These are phyloP conservation scores for Emmonsiellopsis sp. DNA, from an alignment of 2,329 filamentous ascomycete genomes.

Conservation along the genomic window DNA sequence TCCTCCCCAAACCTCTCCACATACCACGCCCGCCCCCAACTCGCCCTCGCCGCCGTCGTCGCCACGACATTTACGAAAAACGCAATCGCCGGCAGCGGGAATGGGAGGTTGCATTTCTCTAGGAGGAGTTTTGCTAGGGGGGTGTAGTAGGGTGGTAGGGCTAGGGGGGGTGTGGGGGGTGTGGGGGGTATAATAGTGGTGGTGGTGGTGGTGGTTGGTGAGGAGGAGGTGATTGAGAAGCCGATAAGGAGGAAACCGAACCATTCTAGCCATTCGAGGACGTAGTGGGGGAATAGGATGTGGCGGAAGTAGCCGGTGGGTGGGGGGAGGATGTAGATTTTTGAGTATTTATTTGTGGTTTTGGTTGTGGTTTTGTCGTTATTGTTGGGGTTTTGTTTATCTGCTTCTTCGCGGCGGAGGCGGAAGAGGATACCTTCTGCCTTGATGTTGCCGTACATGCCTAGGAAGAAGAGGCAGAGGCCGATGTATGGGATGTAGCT, in stretches of 20 bases:
- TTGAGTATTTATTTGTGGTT: slow-evolving; percentile 51
- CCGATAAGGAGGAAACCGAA: slow-evolving; percentile 66
- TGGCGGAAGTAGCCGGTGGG: slow-evolving; percentile 72
- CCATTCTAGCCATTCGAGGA: slow-evolving; percentile 98
- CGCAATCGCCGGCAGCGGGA: slow-evolving; percentile 61
- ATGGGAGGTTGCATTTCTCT: slow-evolving; percentile 34
- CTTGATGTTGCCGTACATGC: slow-evolving; percentile 71
- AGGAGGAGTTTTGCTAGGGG: slow-evolving; percentile 21
- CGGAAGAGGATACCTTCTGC: slow-evolving; percentile 86
- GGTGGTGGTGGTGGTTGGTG: not conserved
- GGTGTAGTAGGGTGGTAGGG: slow-evolving; percentile 27
- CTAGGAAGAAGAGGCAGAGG: slow-evolving; percentile 64
- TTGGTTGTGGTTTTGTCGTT: slow-evolving; percentile 29
- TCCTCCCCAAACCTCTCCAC: slow-evolving; percentile 77
- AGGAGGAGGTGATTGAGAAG: slow-evolving; percentile 20
- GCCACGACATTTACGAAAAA: slow-evolving; percentile 81
- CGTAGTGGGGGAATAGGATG: slow-evolving; percentile 84
- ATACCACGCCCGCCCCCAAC: slow-evolving; percentile 80
- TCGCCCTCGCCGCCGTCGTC: slow-evolving; percentile 82
- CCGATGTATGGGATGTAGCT: slow-evolving; percentile 47
- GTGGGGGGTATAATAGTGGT: not conserved
- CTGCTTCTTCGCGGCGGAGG: slow-evolving; percentile 63
- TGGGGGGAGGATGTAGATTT: slow-evolving; percentile 78
- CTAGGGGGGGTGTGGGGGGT: slow-evolving; percentile 17
- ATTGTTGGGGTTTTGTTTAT: slow-evolving; percentile 44